These are phyloP conservation scores for Tricholoma flavovirens DNA, from an alignment of 768 basidiomycete genomes.

Conservation along the genomic window DNA sequence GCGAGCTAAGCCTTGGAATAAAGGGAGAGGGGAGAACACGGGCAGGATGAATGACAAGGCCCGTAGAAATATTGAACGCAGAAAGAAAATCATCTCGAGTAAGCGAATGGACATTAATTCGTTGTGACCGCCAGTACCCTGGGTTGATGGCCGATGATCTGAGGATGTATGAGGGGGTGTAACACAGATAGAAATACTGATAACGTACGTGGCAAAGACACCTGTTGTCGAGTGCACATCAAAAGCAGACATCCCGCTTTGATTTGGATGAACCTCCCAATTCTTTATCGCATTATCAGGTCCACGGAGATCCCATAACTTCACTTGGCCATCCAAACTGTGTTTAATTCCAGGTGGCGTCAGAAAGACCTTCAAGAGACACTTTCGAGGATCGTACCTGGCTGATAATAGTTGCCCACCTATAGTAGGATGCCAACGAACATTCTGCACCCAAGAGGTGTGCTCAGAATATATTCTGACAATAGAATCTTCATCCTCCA, in stretches of 20 bases:
- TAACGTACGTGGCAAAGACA: conserved; percentile 78
- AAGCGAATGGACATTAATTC: conserved; percentile 55
- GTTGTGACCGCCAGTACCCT: conserved; percentile 62
- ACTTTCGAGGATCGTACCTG: conserved; percentile 46
- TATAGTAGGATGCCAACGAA: conserved; percentile 72
- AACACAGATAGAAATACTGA: not conserved
- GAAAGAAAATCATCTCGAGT: conserved; percentile 34
- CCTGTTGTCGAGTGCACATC: conserved; percentile 81
- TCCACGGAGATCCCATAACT: conserved; percentile 84
- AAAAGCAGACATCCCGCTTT: conserved; percentile 66
- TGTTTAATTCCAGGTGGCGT: not conserved
- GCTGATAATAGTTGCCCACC: conserved; percentile 76
- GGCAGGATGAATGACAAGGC: conserved; percentile 49
- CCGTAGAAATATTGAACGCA: conserved; percentile 45
- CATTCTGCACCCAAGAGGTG: conserved; percentile 85
- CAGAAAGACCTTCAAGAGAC: not conserved
- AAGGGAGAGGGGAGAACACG: conserved; percentile 50
- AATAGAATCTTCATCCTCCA: conserved; percentile 77
- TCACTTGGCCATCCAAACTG: conserved; percentile 86
- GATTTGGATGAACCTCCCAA: conserved; percentile 56
- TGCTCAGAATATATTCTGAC: conserved; percentile 75
- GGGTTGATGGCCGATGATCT: conserved; percentile 59
- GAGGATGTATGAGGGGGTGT: conserved; percentile 8
- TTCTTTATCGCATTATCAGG: conserved; percentile 51
- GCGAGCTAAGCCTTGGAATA: conserved; percentile 56